Evolutionary conservation across 2,329 filamentous ascomycete genomes (phyloP).

Genomic region (Pyrenochaeta sp.): DNA sequence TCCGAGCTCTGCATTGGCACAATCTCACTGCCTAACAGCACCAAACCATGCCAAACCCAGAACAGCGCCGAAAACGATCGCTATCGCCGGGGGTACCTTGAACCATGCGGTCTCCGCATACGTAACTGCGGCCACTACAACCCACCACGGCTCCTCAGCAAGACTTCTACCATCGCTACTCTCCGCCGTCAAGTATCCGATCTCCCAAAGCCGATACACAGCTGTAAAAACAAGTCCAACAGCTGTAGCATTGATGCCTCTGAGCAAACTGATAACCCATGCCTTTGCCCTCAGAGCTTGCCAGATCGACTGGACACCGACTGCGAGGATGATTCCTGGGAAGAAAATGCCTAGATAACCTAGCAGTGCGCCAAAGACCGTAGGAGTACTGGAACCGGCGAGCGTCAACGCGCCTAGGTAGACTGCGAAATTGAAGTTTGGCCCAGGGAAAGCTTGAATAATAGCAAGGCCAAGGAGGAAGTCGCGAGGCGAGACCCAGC

Average conservation of each 20-base stretch:
- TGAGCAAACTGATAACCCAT: conserved; percentile 45
- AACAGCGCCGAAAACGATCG: conserved; percentile 51
- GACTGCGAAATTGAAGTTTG: conserved; percentile 67
- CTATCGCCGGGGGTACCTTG: conserved; percentile 46
- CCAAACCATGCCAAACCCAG: conserved; percentile 53
- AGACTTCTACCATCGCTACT: conserved; percentile 46
- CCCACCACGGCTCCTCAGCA: conserved; percentile 55
- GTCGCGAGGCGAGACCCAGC: conserved; percentile 75
- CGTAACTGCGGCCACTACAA: conserved; percentile 53
- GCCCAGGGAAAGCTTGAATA: too few relatives aligned
- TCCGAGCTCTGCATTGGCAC: too few relatives aligned
- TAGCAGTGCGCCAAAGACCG: conserved; percentile 48
- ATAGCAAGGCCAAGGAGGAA: conserved; percentile 77
- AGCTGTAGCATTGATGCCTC: conserved; percentile 54
- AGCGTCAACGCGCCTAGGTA: conserved; percentile 53
- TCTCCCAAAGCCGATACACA: conserved; percentile 56
- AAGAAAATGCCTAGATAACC: conserved; percentile 53
- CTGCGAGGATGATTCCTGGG: conserved; percentile 49
- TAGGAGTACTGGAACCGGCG: conserved; percentile 30
- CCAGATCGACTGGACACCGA: conserved; percentile 52
- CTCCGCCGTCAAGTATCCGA: conserved; percentile 53
- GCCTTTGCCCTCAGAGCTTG: conserved; percentile 45
- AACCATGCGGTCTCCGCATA: conserved; percentile 55
- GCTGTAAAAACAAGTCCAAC: conserved; percentile 56
- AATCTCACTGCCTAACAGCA: conserved; percentile 41